These are phyloP conservation scores for Gossypium trilobum DNA, from an alignment of 441 rosid genomes.

Conservation along the genomic window DNA sequence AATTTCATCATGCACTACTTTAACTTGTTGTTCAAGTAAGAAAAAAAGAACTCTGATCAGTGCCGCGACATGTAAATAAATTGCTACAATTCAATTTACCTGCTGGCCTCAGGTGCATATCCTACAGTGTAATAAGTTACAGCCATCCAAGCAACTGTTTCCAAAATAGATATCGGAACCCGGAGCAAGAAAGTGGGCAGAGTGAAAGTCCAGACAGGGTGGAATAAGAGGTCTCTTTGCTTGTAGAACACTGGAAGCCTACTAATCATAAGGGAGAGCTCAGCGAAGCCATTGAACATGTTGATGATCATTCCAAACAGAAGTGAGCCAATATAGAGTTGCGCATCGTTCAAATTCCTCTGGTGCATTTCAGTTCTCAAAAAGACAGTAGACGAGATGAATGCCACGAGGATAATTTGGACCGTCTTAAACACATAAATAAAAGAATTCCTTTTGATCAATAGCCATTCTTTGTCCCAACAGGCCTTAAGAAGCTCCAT, in stretches of 20 bases:
- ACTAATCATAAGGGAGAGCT: conserved; percentile 43
- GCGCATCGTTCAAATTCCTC: conserved; percentile 42
- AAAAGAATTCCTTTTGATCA: conserved; percentile 59
- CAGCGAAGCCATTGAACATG: conserved; percentile 77
- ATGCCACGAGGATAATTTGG: conserved; percentile 54
- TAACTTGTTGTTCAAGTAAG: conserved; percentile 9
- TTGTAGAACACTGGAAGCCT: conserved; percentile 88
- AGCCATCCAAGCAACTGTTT: conserved; percentile 51
- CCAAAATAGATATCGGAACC: conserved; percentile 58
- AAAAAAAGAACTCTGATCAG: neutral
- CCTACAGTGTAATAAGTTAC: conserved; percentile 64
- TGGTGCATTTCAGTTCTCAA: conserved; percentile 45
- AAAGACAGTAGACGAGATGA: conserved; percentile 58
- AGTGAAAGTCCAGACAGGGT: conserved; percentile 77
- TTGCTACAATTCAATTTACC: conserved; percentile 28
- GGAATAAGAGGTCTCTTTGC: conserved; percentile 75
- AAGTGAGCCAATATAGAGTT: conserved; percentile 48
- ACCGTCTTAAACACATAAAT: conserved; percentile 54
- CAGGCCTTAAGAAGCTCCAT: conserved; percentile 59
- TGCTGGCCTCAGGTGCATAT: conserved; percentile 63
- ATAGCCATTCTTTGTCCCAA: conserved; percentile 72
- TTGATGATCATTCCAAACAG: conserved; percentile 51
- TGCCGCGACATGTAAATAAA: neutral
- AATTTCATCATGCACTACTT: neutral
- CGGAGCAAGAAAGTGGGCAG: conserved; percentile 55